Conservation (phyloP, 352 stramenopile genomes). For the Globisporangium splendens region DNA sequence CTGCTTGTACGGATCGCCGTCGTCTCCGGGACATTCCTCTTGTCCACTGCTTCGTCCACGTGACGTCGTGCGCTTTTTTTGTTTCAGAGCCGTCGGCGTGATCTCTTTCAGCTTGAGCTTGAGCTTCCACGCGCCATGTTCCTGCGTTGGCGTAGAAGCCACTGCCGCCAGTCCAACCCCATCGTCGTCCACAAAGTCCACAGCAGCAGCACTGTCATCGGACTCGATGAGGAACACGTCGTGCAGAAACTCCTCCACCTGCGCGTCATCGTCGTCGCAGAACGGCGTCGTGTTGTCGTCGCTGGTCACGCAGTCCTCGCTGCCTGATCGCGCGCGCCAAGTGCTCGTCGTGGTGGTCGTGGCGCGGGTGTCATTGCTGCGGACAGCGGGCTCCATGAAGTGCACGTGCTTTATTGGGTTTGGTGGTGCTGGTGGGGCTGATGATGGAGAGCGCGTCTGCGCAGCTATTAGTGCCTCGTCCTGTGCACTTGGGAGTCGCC, state of each 20-base stretch:
- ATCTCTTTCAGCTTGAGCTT: not conserved
- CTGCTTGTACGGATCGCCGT: conserved; percentile 12
- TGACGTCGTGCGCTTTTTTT: not conserved
- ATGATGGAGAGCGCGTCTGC: too few species aligned
- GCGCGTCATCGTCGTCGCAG: not conserved
- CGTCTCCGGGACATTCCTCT: not conserved
- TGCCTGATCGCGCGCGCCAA: not conserved
- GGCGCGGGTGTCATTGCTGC: not conserved
- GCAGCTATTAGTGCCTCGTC: too few species aligned
- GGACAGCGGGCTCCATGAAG: not conserved
- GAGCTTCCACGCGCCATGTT: not conserved
- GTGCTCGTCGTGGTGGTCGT: not conserved
- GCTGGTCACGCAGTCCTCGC: not conserved
- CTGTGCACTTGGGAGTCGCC: too few species aligned
- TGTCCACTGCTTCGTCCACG: not conserved
- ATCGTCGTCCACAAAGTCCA: too few species aligned
- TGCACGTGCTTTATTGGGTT: too few species aligned
- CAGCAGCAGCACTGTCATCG: too few species aligned
- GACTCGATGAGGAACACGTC: not conserved
- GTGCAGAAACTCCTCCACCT: not conserved
- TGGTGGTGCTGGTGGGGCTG: too few species aligned
- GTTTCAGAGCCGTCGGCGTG: not conserved
- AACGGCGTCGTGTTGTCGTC: not conserved
- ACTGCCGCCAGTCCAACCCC: too few species aligned
- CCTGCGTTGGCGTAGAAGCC: not conserved